phyloP scores from a whole-genome alignment of 805 yeast species.

The Candida manassasensis region DNA sequence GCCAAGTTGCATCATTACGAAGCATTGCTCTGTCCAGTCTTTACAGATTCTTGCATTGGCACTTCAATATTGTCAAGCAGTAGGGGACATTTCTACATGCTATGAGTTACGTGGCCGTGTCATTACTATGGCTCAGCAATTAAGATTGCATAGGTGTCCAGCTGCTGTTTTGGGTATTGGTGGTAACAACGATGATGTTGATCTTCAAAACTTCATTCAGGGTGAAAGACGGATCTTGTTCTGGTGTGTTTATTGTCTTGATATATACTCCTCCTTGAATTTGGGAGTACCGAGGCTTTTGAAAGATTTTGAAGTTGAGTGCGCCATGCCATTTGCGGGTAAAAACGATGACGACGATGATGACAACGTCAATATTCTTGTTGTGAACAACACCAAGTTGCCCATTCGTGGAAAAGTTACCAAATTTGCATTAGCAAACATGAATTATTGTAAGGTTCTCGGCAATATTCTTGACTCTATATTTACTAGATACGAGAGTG shows the following conservation, averaged over 20 bases:
- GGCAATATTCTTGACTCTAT: constrained; percentile 70
- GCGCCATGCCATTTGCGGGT: constrained; percentile 70
- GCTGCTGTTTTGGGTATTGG: constrained; percentile 74
- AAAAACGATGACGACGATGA: constrained; percentile 36
- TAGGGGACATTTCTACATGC: constrained; percentile 69
- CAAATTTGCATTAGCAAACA: constrained; percentile 55
- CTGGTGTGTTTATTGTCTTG: constrained; percentile 80
- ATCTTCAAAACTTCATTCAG: constrained; percentile 62
- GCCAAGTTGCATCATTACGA: constrained; percentile 52
- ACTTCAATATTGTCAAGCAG: constrained; percentile 62
- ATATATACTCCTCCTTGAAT: constrained; percentile 66
- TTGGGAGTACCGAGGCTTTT: constrained; percentile 79
- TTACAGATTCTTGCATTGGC: constrained; percentile 68
- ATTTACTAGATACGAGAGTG: constrained; percentile 51
- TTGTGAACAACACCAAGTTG: constrained; percentile 54
- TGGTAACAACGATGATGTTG: constrained; percentile 19
- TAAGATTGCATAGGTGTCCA: constrained; percentile 82
- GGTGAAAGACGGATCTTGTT: constrained; percentile 78
- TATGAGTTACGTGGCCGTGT: constrained; percentile 74
- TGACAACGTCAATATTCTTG: constrained; percentile 52
- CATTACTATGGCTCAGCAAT: constrained; percentile 78
- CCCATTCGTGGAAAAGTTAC: constrained; percentile 69
- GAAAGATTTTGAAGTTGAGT: constrained; percentile 78
- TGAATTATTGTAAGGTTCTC: constrained; percentile 67
- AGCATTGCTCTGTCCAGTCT: constrained; percentile 60